phyloP scores from a whole-genome alignment of 306 rosid species.

The Elaeagnus macrophylla region DNA sequence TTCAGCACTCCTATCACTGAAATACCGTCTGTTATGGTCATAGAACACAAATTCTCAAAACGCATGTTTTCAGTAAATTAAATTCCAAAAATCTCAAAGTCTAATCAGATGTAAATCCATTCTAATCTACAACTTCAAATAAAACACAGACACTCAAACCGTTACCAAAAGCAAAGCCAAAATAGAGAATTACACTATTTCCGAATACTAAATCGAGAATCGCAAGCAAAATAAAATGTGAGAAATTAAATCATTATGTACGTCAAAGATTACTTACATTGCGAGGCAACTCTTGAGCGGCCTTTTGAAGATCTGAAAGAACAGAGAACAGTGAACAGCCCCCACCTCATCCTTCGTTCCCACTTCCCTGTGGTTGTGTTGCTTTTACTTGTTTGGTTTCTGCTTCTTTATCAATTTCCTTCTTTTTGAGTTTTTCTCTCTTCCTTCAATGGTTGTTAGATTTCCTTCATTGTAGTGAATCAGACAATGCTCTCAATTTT shows the following conservation, averaged over 20 bases:
- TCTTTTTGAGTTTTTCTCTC: conserved; percentile 19
- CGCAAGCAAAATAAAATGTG: no score
- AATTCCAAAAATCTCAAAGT: background rate
- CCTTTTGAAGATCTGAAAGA: conserved; percentile 77
- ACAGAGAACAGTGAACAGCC: conserved; percentile 62
- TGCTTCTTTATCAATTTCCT: conserved; percentile 11
- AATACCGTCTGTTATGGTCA: background rate
- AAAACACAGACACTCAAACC: background rate
- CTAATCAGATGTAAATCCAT: background rate
- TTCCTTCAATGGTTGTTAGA: conserved; percentile 39
- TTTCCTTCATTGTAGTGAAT: conserved; percentile 43
- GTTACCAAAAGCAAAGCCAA: conserved; percentile 5
- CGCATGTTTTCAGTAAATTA: background rate
- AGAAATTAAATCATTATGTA: background rate
- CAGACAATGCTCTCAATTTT: no score
- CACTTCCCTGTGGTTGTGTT: background rate
- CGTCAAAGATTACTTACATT: conserved; percentile 37
- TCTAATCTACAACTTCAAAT: background rate
- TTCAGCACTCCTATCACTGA: background rate
- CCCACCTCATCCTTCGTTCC: conserved; percentile 60
- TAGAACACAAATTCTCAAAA: background rate
- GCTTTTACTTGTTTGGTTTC: conserved; percentile 8
- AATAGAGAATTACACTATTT: no score
- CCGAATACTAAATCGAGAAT: no score
- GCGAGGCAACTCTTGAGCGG: conserved; percentile 93